Base-by-base conservation (phyloP, 2,329 filamentous ascomycete genomes). In the Fusarium equiseti region DNA sequence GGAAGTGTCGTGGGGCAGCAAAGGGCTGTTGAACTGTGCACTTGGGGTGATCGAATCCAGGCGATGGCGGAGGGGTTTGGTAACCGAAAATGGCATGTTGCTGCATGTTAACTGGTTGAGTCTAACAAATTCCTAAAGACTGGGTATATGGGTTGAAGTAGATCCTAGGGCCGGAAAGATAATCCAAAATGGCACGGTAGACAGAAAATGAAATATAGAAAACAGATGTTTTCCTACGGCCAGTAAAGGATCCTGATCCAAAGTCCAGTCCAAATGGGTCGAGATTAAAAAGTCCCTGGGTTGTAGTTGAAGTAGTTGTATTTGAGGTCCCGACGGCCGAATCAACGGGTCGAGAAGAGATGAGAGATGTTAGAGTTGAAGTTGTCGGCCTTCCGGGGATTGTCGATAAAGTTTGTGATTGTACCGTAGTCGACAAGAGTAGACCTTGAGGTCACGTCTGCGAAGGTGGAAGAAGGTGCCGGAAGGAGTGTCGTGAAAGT, bases 1-100 rank as follows among this genome's bases (percentile, higher is more conserved):
- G 82, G 71, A 80, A 84, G 65, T 79, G 79, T 65, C 81, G 80
- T 20, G 79, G 69, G 16, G 77, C 68, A 40, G 77, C 77, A 67
- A 78, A 80, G 31, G 73, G 70, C 59, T 78, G 80, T 79, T 82
- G 81, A 68, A 81, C 80, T 55, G 79, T 76, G 75, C 81, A 84
- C 79, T 85, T 85, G 71, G 77, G 76, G 68, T 83, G 81, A 76
- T 87, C 84, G 82, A 87, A 85, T 63, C 82, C 81, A 65, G 87
- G 87, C 70, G 87, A 88, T 64, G 86, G 84, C 76, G 87, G 87
- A 72, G 87, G 87, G 72, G 86, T 88, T 75, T 85, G 86, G 79
- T 87, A 86, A 81, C 86, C 86, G 79, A 81, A 87, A 70, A 78
- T 82, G 80, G 83, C 82, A 82, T 86, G 85, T 85, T 88, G 84